Percentiles rank a stretch among this genome's conserved stretches.
These are phyloP conservation scores for Murraya koenigii DNA, from an alignment of 345 rosid genomes.

Conservation along the genomic window DNA sequence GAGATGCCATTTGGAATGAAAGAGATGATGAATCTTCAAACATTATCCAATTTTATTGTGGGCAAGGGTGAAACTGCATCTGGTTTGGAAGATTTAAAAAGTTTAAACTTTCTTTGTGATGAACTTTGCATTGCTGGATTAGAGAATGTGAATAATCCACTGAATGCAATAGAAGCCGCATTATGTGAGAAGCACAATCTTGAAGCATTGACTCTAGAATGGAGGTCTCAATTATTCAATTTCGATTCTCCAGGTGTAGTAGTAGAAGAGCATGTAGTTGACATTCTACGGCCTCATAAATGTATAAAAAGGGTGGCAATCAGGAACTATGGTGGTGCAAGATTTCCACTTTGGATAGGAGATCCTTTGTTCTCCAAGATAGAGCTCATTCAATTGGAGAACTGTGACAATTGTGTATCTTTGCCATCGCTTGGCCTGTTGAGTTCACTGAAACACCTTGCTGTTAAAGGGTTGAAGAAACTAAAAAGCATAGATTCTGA, in stretches of 20 bases:
- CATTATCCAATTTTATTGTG: slow-evolving; percentile 23
- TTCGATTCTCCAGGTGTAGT: no score
- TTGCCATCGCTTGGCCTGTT: neutral
- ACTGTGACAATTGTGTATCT: neutral
- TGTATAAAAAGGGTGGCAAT: neutral
- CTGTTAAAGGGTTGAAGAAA: neutral
- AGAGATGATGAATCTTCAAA: neutral
- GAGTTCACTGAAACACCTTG: neutral
- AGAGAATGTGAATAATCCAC: neutral
- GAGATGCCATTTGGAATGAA: slow-evolving; percentile 23
- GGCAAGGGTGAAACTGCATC: slow-evolving; percentile 6
- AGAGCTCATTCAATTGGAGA: neutral
- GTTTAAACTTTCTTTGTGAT: slow-evolving; percentile 22
- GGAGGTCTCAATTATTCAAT: neutral
- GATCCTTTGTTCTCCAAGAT: neutral
- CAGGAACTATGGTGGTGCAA: neutral
- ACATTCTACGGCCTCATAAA: neutral
- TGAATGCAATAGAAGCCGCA: no score
- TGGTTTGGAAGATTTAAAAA: slow-evolving; percentile 16
- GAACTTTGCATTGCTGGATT: slow-evolving; percentile 16
- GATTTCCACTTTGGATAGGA: neutral
- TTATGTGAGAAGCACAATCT: neutral
- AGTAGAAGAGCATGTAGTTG: neutral
- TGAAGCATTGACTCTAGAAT: neutral
- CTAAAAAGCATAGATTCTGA: neutral